These are phyloP conservation scores for Fusarium liriodendri DNA, from an alignment of 2,329 filamentous ascomycete genomes.

Conservation along the genomic window DNA sequence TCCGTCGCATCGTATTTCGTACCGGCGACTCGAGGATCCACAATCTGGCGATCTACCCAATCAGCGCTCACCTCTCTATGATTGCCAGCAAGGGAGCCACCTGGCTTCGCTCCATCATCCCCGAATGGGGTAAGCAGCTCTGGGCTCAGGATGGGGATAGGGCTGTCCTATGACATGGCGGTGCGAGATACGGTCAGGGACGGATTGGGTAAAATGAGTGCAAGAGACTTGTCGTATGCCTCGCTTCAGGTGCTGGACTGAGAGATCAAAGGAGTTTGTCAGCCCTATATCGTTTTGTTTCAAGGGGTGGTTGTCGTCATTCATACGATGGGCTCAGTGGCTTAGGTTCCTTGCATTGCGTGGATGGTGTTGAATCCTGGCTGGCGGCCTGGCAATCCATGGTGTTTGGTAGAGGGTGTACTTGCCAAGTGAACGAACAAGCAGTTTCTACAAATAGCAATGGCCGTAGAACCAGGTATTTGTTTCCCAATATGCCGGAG, in stretches of 20 bases:
- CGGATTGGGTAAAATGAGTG: conserved; percentile 11
- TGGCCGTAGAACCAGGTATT: neutral
- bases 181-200: conserved; percentile 6
- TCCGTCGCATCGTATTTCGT: conserved; percentile 36
- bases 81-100: neutral
- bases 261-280: neutral
- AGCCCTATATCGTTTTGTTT: neutral
- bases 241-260: neutral
- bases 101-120: conserved; percentile 33
- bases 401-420: neutral
- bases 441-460: neutral
- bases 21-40: conserved; percentile 14
- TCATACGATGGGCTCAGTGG: neutral
- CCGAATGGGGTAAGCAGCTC: conserved; percentile 13
- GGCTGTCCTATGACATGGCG: conserved; percentile 13
- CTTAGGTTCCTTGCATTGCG: neutral
- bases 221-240: neutral
- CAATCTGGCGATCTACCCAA: neutral
- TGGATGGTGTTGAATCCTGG: neutral
- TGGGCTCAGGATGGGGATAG: neutral
- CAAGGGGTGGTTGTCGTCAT: neutral
- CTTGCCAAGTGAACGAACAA: neutral
- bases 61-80: neutral
- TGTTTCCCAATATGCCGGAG: neutral
- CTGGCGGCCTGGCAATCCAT: neutral